Evolutionary conservation across 2,329 filamentous ascomycete genomes (phyloP).

Genomic region (Chaetomium globosum): DNA sequence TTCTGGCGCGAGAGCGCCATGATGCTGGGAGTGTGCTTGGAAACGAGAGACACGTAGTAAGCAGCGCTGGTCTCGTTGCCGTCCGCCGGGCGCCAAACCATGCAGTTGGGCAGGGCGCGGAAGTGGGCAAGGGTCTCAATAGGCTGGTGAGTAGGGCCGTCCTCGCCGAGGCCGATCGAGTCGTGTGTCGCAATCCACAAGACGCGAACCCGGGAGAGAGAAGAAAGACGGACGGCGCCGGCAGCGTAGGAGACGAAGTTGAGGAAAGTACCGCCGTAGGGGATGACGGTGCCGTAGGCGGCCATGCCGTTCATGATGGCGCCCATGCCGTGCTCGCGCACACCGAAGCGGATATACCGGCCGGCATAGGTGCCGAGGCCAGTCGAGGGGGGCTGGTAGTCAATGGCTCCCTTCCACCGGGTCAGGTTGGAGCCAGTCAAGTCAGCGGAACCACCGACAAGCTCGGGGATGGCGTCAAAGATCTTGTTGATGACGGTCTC

Average conservation of each 20-base stretch:
- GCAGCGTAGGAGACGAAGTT: conserved; percentile 99
- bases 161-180: conserved; percentile 98
- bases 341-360: conserved; percentile 90
- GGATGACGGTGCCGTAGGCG: conserved; percentile 93
- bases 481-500: conserved; percentile 91
- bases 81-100: conserved; percentile 98
- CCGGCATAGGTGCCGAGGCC: conserved; percentile 88
- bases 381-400: conserved; percentile 90
- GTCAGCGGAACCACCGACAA: conserved; percentile 95
- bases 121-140: conserved; percentile 98
- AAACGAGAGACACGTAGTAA: conserved; percentile 92
- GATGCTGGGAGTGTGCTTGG: conserved; percentile 87
- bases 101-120: conserved; percentile 97
- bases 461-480: conserved; percentile 79
- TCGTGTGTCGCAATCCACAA: conserved; percentile 99
- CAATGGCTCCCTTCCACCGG: conserved; percentile 92
- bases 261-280: conserved; percentile 93
- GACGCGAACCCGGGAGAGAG: conserved; percentile 84
- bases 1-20: conserved; percentile 96
- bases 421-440: conserved; percentile 98
- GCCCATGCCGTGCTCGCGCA: conserved; percentile 90
- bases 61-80: conserved; percentile 98
- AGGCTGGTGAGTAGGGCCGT: conserved; percentile 97
- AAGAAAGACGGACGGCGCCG: conserved; percentile 89
- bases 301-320: conserved; percentile 93